Evolutionary conservation across 768 basidiomycete species (phyloP), one percentile per base, ranked within the genome.

Genomic region (Phanerochaete sordida): DNA sequence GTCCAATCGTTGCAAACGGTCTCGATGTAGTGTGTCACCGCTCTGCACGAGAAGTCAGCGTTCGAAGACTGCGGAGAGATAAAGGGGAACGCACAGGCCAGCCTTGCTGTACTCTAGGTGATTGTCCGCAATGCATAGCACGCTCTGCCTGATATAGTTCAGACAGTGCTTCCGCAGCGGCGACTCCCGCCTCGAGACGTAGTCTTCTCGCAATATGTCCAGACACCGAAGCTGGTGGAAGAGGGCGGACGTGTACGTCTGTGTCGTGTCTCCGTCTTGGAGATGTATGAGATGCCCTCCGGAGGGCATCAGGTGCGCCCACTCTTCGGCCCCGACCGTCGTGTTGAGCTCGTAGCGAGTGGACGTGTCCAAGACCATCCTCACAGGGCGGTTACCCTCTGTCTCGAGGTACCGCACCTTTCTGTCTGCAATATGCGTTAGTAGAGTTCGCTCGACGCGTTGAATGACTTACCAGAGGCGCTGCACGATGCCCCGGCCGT

Each of bases 261-360:
- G 35, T 11, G 23, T 24, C n/a, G 39, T 60, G 15, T 3, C 53
- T 1, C 65, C 64, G 8, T 43, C 39, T 19, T 43, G 11, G 31
- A 76, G 51, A 47, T 70, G 64, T 35, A 76, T 62, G 54, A 70
- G 23, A 53, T 72, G 66, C 15, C 74, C 73, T 9, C 71, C 69
- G 7, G 62, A 45, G 8, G 76, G 76, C 21, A 76, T 65, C n/a
- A 71, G 28, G 31, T 21, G 13, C 15, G 21, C n/a, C 30, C 28
- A 52, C 23, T 52, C 51, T 5, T 31, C 31, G 31, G 30, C 30
- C 16, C 30, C 51, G 31, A 23, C 51, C 15, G 51, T 9, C 30
- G 51, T 52, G 28, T 31, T 35, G 33, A 52, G 30, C 31, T 52
- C 15, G 30, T 52, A 52, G 6, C 51, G 28, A 23, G 33, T 24